Conservation (phyloP, 192 early-diverging fungal species). For the Martensiomyces pterosporus region DNA sequence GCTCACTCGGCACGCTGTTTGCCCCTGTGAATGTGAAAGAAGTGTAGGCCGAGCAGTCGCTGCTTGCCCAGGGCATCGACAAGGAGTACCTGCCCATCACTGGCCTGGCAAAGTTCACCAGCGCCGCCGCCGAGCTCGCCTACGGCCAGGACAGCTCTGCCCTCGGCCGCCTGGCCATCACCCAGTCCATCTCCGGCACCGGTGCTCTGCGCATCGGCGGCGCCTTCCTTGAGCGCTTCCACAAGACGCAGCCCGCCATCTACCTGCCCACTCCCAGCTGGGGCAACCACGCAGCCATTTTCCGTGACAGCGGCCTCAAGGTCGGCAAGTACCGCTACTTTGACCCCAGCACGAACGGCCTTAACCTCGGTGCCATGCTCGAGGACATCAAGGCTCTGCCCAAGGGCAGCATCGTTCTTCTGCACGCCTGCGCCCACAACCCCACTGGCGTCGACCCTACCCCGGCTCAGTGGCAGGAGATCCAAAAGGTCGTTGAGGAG, state of each 20-base stretch:
- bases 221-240: constrained; percentile 78
- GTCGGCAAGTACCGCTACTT: constrained; percentile 91
- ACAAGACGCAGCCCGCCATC: constrained; percentile 77
- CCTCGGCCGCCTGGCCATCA: constrained; percentile 71
- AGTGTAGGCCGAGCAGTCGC: constrained; percentile 72
- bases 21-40: neutral
- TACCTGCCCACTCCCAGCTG: constrained; percentile 92
- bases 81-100: constrained; percentile 98
- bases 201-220: constrained; percentile 94
- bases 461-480: constrained; percentile 83
- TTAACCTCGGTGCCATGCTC: constrained; percentile 89
- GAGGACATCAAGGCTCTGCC: constrained; percentile 87
- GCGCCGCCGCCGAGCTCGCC: constrained; percentile 76
- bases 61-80: constrained; percentile 67
- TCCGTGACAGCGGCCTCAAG: constrained; percentile 84
- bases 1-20: constrained; percentile 22
- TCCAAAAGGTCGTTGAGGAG: constrained; percentile 75
- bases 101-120: constrained; percentile 80
- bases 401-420: constrained; percentile 79
- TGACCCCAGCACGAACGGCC: constrained; percentile 86
- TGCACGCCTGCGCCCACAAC: constrained; percentile 99
- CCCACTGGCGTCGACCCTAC: constrained; percentile 99
- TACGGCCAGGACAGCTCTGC: constrained; percentile 73
- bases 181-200: constrained; percentile 97
- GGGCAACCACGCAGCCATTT: constrained; percentile 97